Base-by-base conservation (phyloP, 2,329 filamentous ascomycete genomes). In the Fusarium udum region DNA sequence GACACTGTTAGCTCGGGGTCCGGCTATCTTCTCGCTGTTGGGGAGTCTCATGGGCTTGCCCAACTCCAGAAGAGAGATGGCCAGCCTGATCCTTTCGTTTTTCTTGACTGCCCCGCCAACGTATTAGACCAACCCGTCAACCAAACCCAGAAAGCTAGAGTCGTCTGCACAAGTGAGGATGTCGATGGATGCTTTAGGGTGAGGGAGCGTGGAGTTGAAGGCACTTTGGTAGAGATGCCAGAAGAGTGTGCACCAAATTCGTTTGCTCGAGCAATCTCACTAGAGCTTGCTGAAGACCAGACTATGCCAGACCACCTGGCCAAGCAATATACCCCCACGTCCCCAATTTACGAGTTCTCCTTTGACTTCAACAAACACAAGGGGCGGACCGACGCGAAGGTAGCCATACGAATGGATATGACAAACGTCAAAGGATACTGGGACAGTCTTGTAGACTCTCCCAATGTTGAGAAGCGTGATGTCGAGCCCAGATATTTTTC, bases 141-240 rank as follows among this genome's bases (percentile, higher is more conserved):
- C 6, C 83, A 71, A 26, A 39, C 31, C 4, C 67, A 45, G 20
- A 60, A 18, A 12, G 64, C 55, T 11, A 56, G 64, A 32, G 67
- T 71, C 34, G 48, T 43, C 5, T 71, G 67, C 37, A 7, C 60
- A 4, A 56, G 32, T 20, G 8, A 67, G 9, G 55, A 71, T 9
- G 43, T 68, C 1, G 55, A 61, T 22, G 64, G 60, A 0, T 64
- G 67, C 37, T 71, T 42, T 14, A 49, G 18, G 37, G 14, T 71
- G 4, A 61, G 15, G 39, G 64, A 71, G 14, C 46, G 48, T 18
- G 64, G 67, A 13, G 60, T 68, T 2, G 12, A 64, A 11, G 68
- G 64, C 2, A 71, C 68, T 3, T 18, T 68, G n/a, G 49, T 71
- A 3, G 64, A 64, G 45, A 71, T 71, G 68, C 64, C 64, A 16